A percentile compares a stretch with the other conserved stretches of the same genome.
These are phyloP conservation scores for Diaporthe citrichinensis DNA, from an alignment of 2,329 filamentous ascomycete genomes.

Conservation along the genomic window DNA sequence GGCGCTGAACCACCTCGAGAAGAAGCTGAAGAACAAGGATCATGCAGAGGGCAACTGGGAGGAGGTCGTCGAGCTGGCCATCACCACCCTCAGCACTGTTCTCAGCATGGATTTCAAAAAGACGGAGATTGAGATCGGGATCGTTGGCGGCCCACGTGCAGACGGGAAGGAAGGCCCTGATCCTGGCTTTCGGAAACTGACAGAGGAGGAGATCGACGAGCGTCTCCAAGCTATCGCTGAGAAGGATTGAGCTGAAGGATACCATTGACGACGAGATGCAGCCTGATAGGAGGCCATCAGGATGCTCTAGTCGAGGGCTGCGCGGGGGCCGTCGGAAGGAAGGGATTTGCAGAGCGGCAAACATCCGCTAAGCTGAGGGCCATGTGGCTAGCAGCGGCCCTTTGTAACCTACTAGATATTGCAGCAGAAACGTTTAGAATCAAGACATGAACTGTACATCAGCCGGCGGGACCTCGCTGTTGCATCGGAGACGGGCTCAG, in stretches of 20 bases:
- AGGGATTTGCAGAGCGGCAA: slow-evolving; percentile 12
- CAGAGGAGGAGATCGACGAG: slow-evolving; percentile 98
- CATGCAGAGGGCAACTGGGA: slow-evolving; percentile 93
- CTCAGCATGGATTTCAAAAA: slow-evolving; percentile 99
- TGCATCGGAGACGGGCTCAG: slow-evolving; percentile 35
- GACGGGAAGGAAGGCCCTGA: slow-evolving; percentile 89
- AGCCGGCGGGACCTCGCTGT: slow-evolving; percentile 24
- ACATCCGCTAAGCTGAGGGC: slow-evolving; percentile 26
- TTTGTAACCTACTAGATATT: slow-evolving; percentile 39
- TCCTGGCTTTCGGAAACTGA: slow-evolving; percentile 86
- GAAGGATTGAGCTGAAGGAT: slow-evolving; percentile 81
- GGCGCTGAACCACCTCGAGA: slow-evolving; percentile 97
- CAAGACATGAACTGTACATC: slow-evolving; percentile 35
- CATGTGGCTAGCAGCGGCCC: slow-evolving; percentile 8
- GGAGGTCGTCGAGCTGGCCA: slow-evolving; percentile 97
- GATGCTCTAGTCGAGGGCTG: slow-evolving; percentile 24
- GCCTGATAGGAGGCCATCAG: slow-evolving; percentile 24
- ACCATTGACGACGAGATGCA: background rate
- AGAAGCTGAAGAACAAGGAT: slow-evolving; percentile 99
- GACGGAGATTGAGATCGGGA: slow-evolving; percentile 94
- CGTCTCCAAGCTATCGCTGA: slow-evolving; percentile 97
- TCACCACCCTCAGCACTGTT: slow-evolving; percentile 94
- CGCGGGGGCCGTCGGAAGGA: slow-evolving; percentile 23
- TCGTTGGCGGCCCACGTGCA: slow-evolving; percentile 87
- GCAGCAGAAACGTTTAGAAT: slow-evolving; percentile 35